These are phyloP conservation scores for Citrus cavaleriei DNA, from an alignment of 345 rosid genomes.

Conservation along the genomic window DNA sequence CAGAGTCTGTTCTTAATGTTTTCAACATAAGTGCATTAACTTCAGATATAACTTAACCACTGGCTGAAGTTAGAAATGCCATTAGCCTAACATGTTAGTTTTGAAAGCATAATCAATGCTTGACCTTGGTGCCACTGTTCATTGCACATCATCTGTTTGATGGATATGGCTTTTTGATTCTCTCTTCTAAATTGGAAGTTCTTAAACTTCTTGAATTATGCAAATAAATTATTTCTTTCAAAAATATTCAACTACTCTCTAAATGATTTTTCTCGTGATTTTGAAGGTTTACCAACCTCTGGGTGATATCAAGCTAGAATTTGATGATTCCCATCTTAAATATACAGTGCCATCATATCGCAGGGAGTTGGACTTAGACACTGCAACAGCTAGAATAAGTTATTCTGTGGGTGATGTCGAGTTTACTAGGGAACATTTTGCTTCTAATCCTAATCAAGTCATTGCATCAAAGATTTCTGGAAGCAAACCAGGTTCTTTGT, in stretches of 20 bases:
- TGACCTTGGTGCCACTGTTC: not conserved
- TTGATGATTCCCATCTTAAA: conserved; percentile 66
- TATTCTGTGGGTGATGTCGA: conserved; percentile 62
- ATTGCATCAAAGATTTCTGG: conserved; percentile 62
- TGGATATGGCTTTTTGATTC: not conserved
- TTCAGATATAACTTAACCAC: not conserved
- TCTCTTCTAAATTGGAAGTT: not conserved
- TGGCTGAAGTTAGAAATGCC: not conserved
- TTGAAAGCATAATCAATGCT: not conserved
- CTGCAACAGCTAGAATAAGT: conserved; percentile 60
- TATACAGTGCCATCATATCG: conserved; percentile 53
- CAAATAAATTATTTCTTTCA: not conserved
- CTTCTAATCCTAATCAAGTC: conserved; percentile 67
- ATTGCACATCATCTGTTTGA: not conserved
- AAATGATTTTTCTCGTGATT: conserved; percentile 14
- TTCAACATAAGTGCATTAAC: not conserved
- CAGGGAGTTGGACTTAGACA: conserved; percentile 84
- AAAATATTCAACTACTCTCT: not conserved
- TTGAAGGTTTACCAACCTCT: conserved; percentile 77
- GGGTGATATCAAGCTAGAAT: conserved; percentile 80
- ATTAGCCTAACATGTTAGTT: not conserved
- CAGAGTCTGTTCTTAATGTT: not conserved
- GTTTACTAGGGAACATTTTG: conserved; percentile 68
- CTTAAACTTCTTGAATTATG: not conserved
- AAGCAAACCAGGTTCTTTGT: conserved; percentile 64